Evolutionary conservation across 2,329 filamentous ascomycete species (phyloP).

Genomic region (Paecilomyces niveus): DNA sequence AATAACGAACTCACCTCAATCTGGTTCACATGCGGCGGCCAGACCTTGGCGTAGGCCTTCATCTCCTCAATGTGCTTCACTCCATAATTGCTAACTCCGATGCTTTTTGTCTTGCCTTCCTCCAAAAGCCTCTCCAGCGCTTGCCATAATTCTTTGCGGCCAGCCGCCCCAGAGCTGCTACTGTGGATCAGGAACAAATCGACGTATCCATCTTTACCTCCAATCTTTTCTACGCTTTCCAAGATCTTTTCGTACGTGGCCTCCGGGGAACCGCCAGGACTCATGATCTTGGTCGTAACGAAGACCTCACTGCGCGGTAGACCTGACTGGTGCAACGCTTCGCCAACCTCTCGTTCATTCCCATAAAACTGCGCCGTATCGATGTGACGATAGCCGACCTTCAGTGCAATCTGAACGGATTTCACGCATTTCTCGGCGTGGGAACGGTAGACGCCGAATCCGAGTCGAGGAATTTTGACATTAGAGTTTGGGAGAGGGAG

Average conservation of each 20-base stretch:
- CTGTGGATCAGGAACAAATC: conserved; percentile 67
- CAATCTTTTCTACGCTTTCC: conserved; percentile 58
- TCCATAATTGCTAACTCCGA: conserved; percentile 68
- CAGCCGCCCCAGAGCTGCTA: conserved; percentile 48
- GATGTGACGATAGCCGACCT: conserved; percentile 48
- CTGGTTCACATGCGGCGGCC: conserved; percentile 67
- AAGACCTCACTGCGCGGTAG: conserved; percentile 53
- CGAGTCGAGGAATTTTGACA: conserved; percentile 56
- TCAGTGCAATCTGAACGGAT: conserved; percentile 52
- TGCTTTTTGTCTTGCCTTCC: conserved; percentile 55
- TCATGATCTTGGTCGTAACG: conserved; percentile 64
- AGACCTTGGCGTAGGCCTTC: conserved; percentile 56
- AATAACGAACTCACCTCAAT: conserved; percentile 51
- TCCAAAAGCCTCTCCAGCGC: conserved; percentile 56
- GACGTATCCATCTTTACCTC: conserved; percentile 54
- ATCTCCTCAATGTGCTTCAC: conserved; percentile 62
- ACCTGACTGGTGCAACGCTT: conserved; percentile 52
- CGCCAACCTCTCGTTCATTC: conserved; percentile 62
- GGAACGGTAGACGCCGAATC: conserved; percentile 65
- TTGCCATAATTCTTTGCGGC: conserved; percentile 57
- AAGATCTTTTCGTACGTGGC: conserved; percentile 53
- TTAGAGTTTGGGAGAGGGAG: conserved; percentile 45
- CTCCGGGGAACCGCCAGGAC: conserved; percentile 46
- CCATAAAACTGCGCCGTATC: conserved; percentile 60
- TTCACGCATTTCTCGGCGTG: conserved; percentile 47